Evolutionary conservation across 202 grass and related monocot genomes (phyloP).

Genomic region (Setaria italica): DNA sequence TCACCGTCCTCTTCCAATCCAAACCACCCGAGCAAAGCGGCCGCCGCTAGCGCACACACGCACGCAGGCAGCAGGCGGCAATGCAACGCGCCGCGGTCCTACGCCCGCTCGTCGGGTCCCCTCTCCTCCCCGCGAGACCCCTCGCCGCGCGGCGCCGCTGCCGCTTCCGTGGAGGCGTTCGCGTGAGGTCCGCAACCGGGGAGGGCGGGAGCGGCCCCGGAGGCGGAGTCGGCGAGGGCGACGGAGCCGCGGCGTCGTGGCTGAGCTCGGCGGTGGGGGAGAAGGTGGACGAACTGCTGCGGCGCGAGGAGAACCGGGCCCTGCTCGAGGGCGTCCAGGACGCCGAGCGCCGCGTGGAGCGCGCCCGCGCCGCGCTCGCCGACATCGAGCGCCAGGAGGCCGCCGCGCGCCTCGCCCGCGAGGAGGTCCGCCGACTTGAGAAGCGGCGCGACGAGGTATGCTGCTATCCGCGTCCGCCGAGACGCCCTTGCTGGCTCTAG

Average conservation of each 20-base stretch:
- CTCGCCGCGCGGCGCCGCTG: constrained; percentile 9
- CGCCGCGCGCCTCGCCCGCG: constrained; percentile 55
- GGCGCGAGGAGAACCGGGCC: constrained; percentile 72
- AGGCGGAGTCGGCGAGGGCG: not conserved
- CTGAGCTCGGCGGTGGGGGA: constrained; percentile 56
- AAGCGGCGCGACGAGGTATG: constrained; percentile 69
- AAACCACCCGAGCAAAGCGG: not conserved
- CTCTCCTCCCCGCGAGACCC: constrained; percentile 16
- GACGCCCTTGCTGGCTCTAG: not conserved
- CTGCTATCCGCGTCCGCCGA: not conserved
- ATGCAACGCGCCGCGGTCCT: constrained; percentile 53
- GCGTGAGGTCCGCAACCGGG: constrained; percentile 39
- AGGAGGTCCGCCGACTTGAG: constrained; percentile 75
- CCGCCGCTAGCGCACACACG: not conserved
- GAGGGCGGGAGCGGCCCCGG: constrained; percentile 12
- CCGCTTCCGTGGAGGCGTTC: not conserved
- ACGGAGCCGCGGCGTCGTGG: constrained; percentile 23
- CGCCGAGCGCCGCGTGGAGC: constrained; percentile 78
- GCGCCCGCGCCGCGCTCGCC: constrained; percentile 68
- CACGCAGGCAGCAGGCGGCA: not conserved
- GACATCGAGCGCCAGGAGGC: constrained; percentile 73
- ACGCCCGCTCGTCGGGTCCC: constrained; percentile 38
- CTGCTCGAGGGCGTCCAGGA: constrained; percentile 72
- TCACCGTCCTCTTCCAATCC: constrained; percentile 48
- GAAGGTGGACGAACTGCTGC: constrained; percentile 84